Evolutionary conservation across 2,329 filamentous ascomycete species (phyloP), one percentile per base, ranked within the genome.

Genomic region (Sporothrix luriei): DNA sequence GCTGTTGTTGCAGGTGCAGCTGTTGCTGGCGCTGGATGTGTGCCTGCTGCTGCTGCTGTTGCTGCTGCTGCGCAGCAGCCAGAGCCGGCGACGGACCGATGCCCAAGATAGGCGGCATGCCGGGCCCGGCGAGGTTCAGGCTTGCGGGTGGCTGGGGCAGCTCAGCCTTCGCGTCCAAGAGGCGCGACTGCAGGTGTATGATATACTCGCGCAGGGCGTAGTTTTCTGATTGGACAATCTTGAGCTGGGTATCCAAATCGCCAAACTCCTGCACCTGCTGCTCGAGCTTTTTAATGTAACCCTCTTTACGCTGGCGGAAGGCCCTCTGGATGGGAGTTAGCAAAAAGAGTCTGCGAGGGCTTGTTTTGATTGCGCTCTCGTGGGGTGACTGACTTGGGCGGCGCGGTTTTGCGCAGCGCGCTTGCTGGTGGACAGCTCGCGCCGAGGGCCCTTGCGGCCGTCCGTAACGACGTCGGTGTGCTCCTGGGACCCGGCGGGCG

Each of bases 211-310:
- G 90, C 54, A 99, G 84, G 72, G 91, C 88, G 78, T 94, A 95
- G 80, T 97, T 97, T 79, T 99, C 94, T 38, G 87, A 84, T 77
- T 97, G 92, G 33, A 97, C 82, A n/a, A 85, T 82, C 79, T 97
- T 95, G 80, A 88, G 93, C 69, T 87, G 88, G 72, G 91, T 87
- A 74, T 93, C 91, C 79, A 97, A 87, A 21, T 88, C 85, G 74
- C 88, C 85, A 74, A 88, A 91, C 40, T 95, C 92, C 76, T 92
- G 90, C 66, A 97, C 93, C 78, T 98, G 92, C 77, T 95, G 91
- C 80, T 99, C 95, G 7, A 99, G 86, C 79, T 97, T 96, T 83
- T 97, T 97, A 79, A 99, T 99, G 79, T 99, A 97, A 59, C 92
- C 92, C 80, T 99, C 95, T 79, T 99, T 99, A 73, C 95, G 91